These are phyloP conservation scores for Scytalidium lignicola DNA, from an alignment of 2,329 filamentous ascomycete species.

Conservation along the genomic window DNA sequence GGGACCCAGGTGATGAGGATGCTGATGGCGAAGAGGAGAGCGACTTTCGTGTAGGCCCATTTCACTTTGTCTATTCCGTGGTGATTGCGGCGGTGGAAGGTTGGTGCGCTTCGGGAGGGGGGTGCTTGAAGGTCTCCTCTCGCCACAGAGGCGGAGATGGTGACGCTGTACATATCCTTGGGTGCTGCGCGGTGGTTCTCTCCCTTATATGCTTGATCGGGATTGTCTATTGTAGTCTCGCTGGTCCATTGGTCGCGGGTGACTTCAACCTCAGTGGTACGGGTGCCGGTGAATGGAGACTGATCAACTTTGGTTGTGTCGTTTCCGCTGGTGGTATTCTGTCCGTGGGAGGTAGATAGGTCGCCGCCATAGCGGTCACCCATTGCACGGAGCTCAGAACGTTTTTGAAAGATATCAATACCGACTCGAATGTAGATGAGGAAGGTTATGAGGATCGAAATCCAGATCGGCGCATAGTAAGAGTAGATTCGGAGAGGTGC, in stretches of 20 bases:
- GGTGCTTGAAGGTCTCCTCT: background rate
- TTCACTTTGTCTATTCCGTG: constrained; percentile 50
- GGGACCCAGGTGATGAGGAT: constrained; percentile 71
- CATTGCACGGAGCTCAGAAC: constrained; percentile 53
- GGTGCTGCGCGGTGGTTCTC: background rate
- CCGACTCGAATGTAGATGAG: constrained; percentile 63
- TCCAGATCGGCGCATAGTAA: constrained; percentile 70
- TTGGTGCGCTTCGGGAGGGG: background rate
- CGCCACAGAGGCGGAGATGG: constrained; percentile 4
- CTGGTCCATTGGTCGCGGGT: constrained; percentile 46
- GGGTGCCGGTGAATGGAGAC: constrained; percentile 7
- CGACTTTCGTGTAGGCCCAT: constrained; percentile 64
- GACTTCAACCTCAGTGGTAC: constrained; percentile 20
- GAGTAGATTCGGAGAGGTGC: constrained; percentile 67
- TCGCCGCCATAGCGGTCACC: constrained; percentile 37
- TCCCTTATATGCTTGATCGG: constrained; percentile 4
- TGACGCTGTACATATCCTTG: constrained; percentile 8
- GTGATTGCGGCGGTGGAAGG: background rate
- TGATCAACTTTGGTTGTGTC: background rate
- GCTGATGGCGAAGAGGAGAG: constrained; percentile 65
- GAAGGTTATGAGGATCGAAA: constrained; percentile 55
- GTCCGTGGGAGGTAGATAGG: constrained; percentile 24
- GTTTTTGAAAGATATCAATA: constrained; percentile 60
- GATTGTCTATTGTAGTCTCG: constrained; percentile 35
- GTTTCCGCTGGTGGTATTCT: background rate